Conservation (phyloP, 176 grass and related monocot genomes). For the Bothriochloa decipiens region DNA sequence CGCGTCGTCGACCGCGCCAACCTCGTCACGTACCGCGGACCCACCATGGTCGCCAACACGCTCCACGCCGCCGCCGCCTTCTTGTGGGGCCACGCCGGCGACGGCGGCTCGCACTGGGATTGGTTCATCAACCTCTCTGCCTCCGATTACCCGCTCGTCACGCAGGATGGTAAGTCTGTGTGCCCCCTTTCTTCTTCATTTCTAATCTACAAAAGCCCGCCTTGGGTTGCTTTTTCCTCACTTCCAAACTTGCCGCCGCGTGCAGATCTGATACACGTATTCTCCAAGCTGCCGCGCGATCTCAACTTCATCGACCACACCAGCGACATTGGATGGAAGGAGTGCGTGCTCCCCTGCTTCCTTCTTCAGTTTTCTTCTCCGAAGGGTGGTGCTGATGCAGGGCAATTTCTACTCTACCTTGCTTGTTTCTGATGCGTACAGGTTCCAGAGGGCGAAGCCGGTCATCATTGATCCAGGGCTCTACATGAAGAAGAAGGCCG, state of each 20-base stretch:
- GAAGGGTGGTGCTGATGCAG: neutral
- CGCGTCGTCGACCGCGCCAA: too few species aligned
- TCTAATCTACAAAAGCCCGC: too few species aligned
- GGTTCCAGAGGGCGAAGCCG: slow-evolving; percentile 68
- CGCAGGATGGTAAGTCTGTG: slow-evolving; percentile 81
- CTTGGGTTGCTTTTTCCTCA: too few species aligned
- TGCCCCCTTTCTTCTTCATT: too few species aligned
- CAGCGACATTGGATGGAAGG: slow-evolving; percentile 68
- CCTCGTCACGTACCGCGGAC: too few species aligned
- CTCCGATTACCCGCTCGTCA: slow-evolving; percentile 84
- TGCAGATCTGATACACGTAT: too few species aligned
- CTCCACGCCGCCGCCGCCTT: too few species aligned
- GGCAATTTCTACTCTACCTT: slow-evolving; percentile 16
- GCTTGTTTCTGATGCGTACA: slow-evolving; percentile 12
- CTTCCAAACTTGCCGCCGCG: too few species aligned
- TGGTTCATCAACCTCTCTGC: slow-evolving; percentile 87
- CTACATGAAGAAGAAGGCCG: slow-evolving; percentile 61
- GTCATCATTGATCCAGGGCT: slow-evolving; percentile 76
- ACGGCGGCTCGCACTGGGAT: too few species aligned
- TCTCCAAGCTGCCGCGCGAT: slow-evolving; percentile 63
- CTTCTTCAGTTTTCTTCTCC: neutral
- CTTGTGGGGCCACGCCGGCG: too few species aligned
- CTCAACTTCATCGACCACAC: slow-evolving; percentile 74
- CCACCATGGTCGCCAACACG: too few species aligned
- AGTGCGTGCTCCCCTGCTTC: slow-evolving; percentile 27